These are phyloP conservation scores for Entomortierella beljakovae DNA, from an alignment of 192 early-diverging fungal genomes.

Conservation along the genomic window DNA sequence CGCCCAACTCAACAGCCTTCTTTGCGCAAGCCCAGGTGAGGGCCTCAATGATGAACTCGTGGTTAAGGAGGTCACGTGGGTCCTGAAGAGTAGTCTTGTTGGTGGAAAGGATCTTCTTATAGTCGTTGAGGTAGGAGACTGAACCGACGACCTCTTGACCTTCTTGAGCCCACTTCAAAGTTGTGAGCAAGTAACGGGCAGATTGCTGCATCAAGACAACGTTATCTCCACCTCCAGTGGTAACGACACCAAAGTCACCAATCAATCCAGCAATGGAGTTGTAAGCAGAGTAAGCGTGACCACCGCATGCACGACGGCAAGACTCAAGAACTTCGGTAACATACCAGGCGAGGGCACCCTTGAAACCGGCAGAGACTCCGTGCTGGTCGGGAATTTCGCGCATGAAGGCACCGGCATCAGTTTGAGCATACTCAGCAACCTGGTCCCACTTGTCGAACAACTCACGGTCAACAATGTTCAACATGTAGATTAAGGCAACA, in stretches of 20 bases:
- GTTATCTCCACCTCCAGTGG: slow-evolving; percentile 66
- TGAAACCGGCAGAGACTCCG: slow-evolving; percentile 66
- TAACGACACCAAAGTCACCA: slow-evolving; percentile 71
- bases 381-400: slow-evolving; percentile 67
- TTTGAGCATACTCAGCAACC: slow-evolving; percentile 57
- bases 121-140: slow-evolving; percentile 52
- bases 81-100: slow-evolving; percentile 39
- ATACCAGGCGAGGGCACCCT: slow-evolving; percentile 63
- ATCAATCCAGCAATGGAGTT: slow-evolving; percentile 70
- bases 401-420: slow-evolving; percentile 58
- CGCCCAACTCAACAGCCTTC: slow-evolving; percentile 36
- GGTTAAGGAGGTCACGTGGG: slow-evolving; percentile 51
- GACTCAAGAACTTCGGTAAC: slow-evolving; percentile 61
- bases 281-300: slow-evolving; percentile 75
- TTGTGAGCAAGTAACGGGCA: slow-evolving; percentile 57
- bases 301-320: slow-evolving; percentile 67
- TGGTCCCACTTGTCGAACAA: slow-evolving; percentile 48
- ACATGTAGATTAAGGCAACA: slow-evolving; percentile 63
- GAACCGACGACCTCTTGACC: slow-evolving; percentile 52
- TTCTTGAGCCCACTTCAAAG: slow-evolving; percentile 38
- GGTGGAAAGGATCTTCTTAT: slow-evolving; percentile 22
- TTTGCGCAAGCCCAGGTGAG: slow-evolving; percentile 57
- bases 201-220: slow-evolving; percentile 60
- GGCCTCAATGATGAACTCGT: slow-evolving; percentile 50
- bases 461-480: slow-evolving; percentile 52